Conservation (phyloP, 2,329 filamentous ascomycete genomes). For the Colletotrichum sp. region DNA sequence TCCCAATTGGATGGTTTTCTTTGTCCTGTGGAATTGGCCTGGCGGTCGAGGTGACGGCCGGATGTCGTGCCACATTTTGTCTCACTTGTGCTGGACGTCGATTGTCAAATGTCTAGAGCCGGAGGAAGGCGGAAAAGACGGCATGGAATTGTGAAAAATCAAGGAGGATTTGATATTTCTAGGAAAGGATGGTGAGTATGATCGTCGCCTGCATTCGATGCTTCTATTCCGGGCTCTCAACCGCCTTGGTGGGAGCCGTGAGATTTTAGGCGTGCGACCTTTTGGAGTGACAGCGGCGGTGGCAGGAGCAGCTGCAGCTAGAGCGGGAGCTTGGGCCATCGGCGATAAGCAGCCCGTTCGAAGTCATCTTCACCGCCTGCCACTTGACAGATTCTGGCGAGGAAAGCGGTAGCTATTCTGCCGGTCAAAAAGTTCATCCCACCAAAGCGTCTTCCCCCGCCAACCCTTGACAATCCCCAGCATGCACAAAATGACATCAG, state of each 20-base stretch:
- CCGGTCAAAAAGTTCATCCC: conserved; percentile 17
- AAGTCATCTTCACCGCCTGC: conserved; percentile 3
- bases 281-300: neutral
- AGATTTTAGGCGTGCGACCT: conserved; percentile 12
- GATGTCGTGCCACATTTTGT: neutral
- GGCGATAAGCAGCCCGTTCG: too few species aligned
- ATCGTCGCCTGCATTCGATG: neutral
- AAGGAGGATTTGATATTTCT: neutral
- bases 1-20: neutral
- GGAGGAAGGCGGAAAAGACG: neutral
- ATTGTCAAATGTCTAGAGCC: neutral
- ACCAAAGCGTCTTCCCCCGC: neutral
- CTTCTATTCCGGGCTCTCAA: neutral
- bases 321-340: neutral
- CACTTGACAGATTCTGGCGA: neutral
- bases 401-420: neutral
- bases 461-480: neutral
- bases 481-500: conserved; percentile 4
- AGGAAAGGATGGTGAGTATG: neutral
- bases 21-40: neutral
- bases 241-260: neutral
- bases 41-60: neutral
- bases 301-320: neutral
- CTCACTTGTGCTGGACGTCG: neutral
- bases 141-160: neutral